A percentile compares a stretch with the other conserved stretches of the same genome.
These are phyloP conservation scores for Aspergillus diversus DNA, from an alignment of 495 filamentous ascomycete species.

Conservation along the genomic window DNA sequence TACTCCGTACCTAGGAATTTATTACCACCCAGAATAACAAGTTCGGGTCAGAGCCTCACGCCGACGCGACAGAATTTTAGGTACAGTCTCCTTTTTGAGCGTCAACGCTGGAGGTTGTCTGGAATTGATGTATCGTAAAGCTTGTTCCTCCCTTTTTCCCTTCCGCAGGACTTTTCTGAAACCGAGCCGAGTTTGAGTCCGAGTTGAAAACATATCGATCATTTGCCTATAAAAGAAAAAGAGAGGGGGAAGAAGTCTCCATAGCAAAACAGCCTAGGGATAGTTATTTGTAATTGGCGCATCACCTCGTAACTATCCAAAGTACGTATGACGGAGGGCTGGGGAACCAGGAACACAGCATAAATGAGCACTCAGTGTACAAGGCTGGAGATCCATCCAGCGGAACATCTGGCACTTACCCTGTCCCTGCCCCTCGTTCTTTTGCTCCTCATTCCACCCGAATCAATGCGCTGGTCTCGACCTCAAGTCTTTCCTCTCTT, in stretches of 20 bases:
- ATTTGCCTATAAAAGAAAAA: neutral
- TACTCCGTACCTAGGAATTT: neutral
- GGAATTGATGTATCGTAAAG: constrained; percentile 18
- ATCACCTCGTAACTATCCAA: neutral
- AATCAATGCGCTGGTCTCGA: neutral
- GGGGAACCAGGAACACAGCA: constrained; percentile 3
- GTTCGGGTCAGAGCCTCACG: neutral
- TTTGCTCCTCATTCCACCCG: neutral
- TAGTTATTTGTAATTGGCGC: neutral
- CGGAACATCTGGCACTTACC: neutral
- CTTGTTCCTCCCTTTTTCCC: constrained; percentile 7
- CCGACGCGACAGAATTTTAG: neutral
- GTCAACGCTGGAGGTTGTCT: neutral
- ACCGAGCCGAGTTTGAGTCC: neutral
- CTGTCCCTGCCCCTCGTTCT: neutral
- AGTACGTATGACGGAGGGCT: neutral
- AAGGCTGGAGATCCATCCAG: neutral
- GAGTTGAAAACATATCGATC: neutral
- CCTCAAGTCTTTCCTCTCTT: neutral
- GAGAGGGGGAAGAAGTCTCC: neutral
- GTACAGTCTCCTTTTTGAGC: neutral
- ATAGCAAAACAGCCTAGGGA: neutral
- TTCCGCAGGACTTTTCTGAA: constrained; percentile 8
- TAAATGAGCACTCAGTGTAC: neutral
- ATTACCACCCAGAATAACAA: too few species aligned